phyloP scores from a whole-genome alignment of 2,329 filamentous ascomycete genomes.

The Clathrospora elynae region DNA sequence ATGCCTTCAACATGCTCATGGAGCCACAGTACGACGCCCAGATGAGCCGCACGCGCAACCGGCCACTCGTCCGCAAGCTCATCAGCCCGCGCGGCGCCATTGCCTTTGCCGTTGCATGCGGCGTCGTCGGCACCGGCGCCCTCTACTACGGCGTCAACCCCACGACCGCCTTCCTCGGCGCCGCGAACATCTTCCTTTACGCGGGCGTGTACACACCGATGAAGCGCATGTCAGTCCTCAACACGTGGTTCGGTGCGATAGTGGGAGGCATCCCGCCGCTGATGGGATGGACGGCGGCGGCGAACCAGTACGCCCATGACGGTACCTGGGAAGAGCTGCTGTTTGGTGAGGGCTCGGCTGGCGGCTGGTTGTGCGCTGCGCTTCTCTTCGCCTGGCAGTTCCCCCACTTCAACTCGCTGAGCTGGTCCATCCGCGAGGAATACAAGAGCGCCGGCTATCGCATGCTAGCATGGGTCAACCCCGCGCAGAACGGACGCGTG shows the following conservation, averaged over 20 bases:
- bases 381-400: slow-evolving; percentile 97
- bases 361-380: slow-evolving; percentile 86
- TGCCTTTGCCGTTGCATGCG: slow-evolving; percentile 78
- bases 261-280: slow-evolving; percentile 92
- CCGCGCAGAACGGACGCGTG: slow-evolving; percentile 81
- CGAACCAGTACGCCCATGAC: slow-evolving; percentile 74
- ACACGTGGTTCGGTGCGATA: slow-evolving; percentile 93
- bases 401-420: slow-evolving; percentile 94
- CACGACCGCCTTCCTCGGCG: slow-evolving; percentile 84
- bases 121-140: slow-evolving; percentile 68
- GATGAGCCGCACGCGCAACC: slow-evolving; percentile 91
- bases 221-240: slow-evolving; percentile 82
- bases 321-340: slow-evolving; percentile 76
- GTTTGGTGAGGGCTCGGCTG: slow-evolving; percentile 69
- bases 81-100: slow-evolving; percentile 73
- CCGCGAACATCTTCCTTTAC: slow-evolving; percentile 84
- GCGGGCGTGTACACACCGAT: slow-evolving; percentile 91
- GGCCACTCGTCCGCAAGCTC: slow-evolving; percentile 83
- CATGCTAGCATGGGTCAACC: slow-evolving; percentile 86
- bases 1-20: slow-evolving; percentile 96
- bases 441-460: slow-evolving; percentile 73
- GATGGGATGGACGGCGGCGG: slow-evolving; percentile 97
- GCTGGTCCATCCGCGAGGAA: slow-evolving; percentile 85
- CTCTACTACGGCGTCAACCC: slow-evolving; percentile 93
- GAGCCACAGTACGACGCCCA: slow-evolving; percentile 87